These are phyloP conservation scores for Trifolium fragiferum DNA, from an alignment of 306 rosid species.

Conservation along the genomic window DNA sequence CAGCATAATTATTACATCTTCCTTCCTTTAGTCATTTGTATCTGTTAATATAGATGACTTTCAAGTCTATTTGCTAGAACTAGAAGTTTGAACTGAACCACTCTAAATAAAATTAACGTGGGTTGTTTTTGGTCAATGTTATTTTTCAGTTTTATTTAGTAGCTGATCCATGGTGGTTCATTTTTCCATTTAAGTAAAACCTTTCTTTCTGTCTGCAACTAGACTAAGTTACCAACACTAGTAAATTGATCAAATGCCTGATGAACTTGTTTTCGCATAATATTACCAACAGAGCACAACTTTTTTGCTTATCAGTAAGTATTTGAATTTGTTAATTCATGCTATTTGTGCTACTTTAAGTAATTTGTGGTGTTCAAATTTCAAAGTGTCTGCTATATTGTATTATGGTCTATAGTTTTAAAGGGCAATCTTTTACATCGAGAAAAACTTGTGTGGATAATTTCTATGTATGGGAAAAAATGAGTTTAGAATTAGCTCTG, in stretches of 20 bases:
- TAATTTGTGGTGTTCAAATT: too few relatives aligned
- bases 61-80: slow-evolving; percentile 11
- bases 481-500: too few relatives aligned
- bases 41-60: slow-evolving; percentile 17
- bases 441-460: too few relatives aligned
- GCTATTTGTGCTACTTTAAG: not conserved
- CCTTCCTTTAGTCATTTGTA: slow-evolving; percentile 4
- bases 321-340: not conserved
- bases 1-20: slow-evolving; percentile 39
- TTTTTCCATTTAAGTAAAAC: not conserved
- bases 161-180: not conserved
- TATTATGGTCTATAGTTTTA: too few relatives aligned
- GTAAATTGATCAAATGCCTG: not conserved
- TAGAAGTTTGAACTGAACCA: slow-evolving; percentile 16
- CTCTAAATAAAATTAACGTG: slow-evolving; percentile 19
- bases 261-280: not conserved
- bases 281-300: not conserved
- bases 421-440: too few relatives aligned
- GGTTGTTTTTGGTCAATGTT: slow-evolving; percentile 7
- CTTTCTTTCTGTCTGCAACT: not conserved
- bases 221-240: not conserved
- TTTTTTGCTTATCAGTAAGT: not conserved
- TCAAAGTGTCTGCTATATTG: too few relatives aligned
- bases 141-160: slow-evolving; percentile 14
- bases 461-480: too few relatives aligned